Evolutionary conservation across 163 green algal genomes (phyloP), one percentile per base, ranked within the genome.

Genomic region (Scenedesmus sp.): DNA sequence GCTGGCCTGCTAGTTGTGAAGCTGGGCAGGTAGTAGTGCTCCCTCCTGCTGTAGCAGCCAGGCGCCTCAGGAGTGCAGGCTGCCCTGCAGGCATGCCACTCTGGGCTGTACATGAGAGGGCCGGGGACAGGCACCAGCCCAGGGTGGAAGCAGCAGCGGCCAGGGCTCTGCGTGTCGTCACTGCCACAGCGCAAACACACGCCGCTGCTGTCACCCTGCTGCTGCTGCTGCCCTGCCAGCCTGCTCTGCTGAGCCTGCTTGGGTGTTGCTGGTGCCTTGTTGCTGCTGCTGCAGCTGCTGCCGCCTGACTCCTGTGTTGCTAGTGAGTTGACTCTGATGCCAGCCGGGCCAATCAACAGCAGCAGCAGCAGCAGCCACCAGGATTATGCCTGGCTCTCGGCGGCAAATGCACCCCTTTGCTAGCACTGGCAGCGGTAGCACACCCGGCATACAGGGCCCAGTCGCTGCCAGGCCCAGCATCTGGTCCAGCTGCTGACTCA

Each of bases 111-210:
- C 68, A 90, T 83, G 33, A 95, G 85, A 1, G 86, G 46, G 5
- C 93, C 92, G n/a, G 93, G 93, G 7, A 86, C 86, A 22, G 46
- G 33, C 46, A 95, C 85, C 43, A 95, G 87, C 1, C 89, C 93
- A 18, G 93, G 93, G 78, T 95, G 93, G 78, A 95, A 95, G 61
- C 86, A 81, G 90, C 93, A 95, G 22, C 44, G 68, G 26, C 93
- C 91, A 15, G 91, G 91, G 44, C 82, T 89, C 37, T 30, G 61
- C 7, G 22, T 79, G 80, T 93, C 93, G 53, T 93, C 86, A 4
- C 89, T 37, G 16, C 93, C 89, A 80, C 93, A 95, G 78, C 93
- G 90, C 51, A 90, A 30, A 84, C 93, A 95, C 1, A 5, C 53
- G 35, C 76, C 30, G 51, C 40, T 86, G 86, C 70, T 90, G 51